Evolutionary conservation across 78 protist species (phyloP), one percentile per base, ranked within the genome.

Genomic region (Goniomonas avonlea): DNA sequence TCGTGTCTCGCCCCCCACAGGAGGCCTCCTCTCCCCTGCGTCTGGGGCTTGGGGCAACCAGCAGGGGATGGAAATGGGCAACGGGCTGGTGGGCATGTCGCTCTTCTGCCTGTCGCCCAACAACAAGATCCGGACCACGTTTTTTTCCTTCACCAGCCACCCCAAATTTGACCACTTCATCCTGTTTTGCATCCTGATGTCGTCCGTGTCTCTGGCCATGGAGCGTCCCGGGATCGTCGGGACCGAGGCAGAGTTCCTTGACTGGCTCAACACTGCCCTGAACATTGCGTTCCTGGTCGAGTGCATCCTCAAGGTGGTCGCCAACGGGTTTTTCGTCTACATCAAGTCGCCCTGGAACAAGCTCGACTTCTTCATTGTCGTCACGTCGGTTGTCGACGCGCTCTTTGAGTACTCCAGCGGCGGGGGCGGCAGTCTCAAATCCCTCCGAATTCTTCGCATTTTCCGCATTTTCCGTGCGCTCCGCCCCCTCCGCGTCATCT

Each of bases 401-500:
- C 1, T 63, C 43, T 5, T 63, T 21, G 37, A 27, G 5, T 63
- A 3, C 71, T 39, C 11, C 5, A 43, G 71, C 1, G n/a, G 71
- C 41, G 43, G 43, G 20, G 37, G 20, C 15, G 17, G 37, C 2
- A 43, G 71, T 21, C 39, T 63, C 27, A 39, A 63, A 43, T 2
- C 71, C 47, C 71, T 63, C 17, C 71, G 71, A 7, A 43, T 63
- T 27, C 71, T 63, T 39, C 39, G 71, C 1, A 25, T 63, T 9
- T 37, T 63, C 35, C 39, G 71, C 23, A 35, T 63, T 43, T 63
- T 63, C 71, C 71, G 71, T 7, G 71, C 71, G 43, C 50, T 63
- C 37, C 39, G 43, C 31, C 50, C 71, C 8, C 3, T 63, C 37
- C 15, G 25, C 1, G 43, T 63, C 23, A 7, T 38, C 27, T 27